phyloP scores from a whole-genome alignment of 1,284 basidiomycete genomes.

The Meira nashicola region DNA sequence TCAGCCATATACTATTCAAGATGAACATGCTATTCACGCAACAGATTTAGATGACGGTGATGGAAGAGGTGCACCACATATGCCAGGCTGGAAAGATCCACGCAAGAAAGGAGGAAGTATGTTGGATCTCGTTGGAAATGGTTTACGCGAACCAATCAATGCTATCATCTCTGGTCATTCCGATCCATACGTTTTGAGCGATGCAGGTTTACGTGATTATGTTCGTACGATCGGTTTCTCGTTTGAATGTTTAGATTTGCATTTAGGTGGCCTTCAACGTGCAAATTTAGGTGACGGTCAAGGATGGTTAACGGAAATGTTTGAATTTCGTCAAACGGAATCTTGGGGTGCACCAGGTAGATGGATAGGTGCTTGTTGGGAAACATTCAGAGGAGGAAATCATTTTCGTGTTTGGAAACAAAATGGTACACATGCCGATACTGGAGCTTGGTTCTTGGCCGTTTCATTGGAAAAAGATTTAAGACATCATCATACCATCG shows the following conservation, averaged over 20 bases:
- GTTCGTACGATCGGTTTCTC: constrained; percentile 65
- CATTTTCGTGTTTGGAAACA: constrained; percentile 53
- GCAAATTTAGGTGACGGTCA: constrained; percentile 82
- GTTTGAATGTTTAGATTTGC: constrained; percentile 78
- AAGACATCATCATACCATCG: constrained; percentile 48
- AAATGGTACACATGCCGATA: constrained; percentile 51
- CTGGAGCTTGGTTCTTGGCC: constrained; percentile 54
- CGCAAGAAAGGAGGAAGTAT: neutral
- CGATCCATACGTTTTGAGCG: constrained; percentile 66
- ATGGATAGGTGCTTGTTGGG: constrained; percentile 51
- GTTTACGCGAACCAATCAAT: constrained; percentile 84
- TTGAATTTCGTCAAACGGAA: constrained; percentile 49
- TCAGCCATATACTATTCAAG: too few species aligned
- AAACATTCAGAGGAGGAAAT: constrained; percentile 49
- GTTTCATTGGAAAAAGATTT: constrained; percentile 50
- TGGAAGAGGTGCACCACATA: constrained; percentile 13
- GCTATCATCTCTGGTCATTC: constrained; percentile 77
- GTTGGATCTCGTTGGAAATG: constrained; percentile 62
- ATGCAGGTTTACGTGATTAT: constrained; percentile 74
- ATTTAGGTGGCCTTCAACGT: constrained; percentile 65
- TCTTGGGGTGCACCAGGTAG: constrained; percentile 47
- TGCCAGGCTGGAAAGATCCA: constrained; percentile 5
- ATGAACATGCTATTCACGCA: too few species aligned
- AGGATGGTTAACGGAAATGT: constrained; percentile 56
- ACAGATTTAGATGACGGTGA: constrained; percentile 16